Evolutionary conservation across 2,329 filamentous ascomycete species (phyloP), one percentile per base, ranked within the genome.

Genomic region (Ustulina deusta): DNA sequence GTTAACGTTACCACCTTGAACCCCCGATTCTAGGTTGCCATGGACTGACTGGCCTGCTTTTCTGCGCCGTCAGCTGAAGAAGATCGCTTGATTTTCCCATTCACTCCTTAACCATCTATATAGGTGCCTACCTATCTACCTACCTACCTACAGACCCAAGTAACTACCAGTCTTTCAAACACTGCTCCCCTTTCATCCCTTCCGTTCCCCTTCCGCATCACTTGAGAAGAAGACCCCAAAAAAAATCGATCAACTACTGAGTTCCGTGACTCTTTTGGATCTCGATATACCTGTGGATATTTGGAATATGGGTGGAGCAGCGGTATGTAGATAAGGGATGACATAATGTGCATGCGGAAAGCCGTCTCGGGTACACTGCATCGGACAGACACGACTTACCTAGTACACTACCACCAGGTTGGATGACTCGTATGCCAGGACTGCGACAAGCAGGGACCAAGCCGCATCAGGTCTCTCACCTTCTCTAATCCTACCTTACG

Each of bases 341-440:
- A 60, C 32, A 44, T 40, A 48, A 22, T 60, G 42, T 15, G 44
- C 57, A 60, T 49, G 38, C 2, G 7, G 32, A 36, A n/a, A 46
- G 20, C 22, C 9, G 17, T 49, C 20, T 49, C 49, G n/a, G 27
- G 27, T n/a, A 52, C 27, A 34, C 49, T 32, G 27, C 49, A 34
- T 34, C 17, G n/a, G n/a, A n/a, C n/a, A n/a, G n/a, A n/a, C n/a
- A n/a, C n/a, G n/a, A n/a, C n/a, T n/a, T n/a, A n/a, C n/a, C n/a
- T n/a, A n/a, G 20, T 44, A 22, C 40, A 9, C 40, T 44, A 52
- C 10, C 20, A 52, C n/a, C n/a, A 17, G 27, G n/a, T 20, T 44
- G 17, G 17, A 17, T 52, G 34, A 7, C 17, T 20, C 20, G 17
- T 3, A 44, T 7, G 40, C 17, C 6, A 10, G 6, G 17, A 44